phyloP scores from a whole-genome alignment of 441 rosid species.

The Bruguiera hainesii region DNA sequence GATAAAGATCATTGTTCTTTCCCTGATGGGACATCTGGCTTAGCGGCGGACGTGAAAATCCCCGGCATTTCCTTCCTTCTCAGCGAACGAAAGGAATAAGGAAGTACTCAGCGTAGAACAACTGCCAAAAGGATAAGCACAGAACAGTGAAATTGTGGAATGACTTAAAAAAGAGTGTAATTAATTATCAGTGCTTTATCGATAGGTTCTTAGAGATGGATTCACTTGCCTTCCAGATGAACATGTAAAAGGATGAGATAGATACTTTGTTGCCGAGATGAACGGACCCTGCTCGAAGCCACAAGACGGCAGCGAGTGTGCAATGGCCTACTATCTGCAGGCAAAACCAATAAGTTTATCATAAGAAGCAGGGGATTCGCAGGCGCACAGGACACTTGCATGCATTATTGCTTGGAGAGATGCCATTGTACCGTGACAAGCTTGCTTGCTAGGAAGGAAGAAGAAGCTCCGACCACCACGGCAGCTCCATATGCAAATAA shows the following conservation, averaged over 20 bases:
- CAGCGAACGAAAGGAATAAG: conserved; percentile 30
- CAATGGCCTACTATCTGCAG: conserved; percentile 25
- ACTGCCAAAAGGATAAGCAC: conserved; percentile 12
- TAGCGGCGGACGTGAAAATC: too few species aligned
- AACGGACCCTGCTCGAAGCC: conserved; percentile 21
- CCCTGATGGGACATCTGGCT: too few species aligned
- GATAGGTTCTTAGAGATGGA: background rate
- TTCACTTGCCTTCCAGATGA: conserved; percentile 36
- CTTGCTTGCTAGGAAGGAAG: conserved; percentile 18
- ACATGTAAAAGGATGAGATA: conserved; percentile 27
- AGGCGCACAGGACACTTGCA: background rate
- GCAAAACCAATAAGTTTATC: background rate
- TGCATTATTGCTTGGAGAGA: background rate
- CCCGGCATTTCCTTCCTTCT: conserved; percentile 3
- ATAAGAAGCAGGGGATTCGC: too few species aligned
- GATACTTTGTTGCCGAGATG: conserved; percentile 24
- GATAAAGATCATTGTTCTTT: too few species aligned
- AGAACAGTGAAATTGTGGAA: background rate
- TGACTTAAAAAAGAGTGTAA: background rate
- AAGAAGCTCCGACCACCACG: conserved; percentile 24
- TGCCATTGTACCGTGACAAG: conserved; percentile 21
- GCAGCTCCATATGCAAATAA: conserved; percentile 29
- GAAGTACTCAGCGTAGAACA: conserved; percentile 31
- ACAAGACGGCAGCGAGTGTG: conserved; percentile 18
- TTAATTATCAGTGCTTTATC: background rate